Percentiles rank a stretch among this genome's conserved stretches.
Conservation (phyloP, 2,329 filamentous ascomycete species). For the Diaporthe aspalathi region DNA sequence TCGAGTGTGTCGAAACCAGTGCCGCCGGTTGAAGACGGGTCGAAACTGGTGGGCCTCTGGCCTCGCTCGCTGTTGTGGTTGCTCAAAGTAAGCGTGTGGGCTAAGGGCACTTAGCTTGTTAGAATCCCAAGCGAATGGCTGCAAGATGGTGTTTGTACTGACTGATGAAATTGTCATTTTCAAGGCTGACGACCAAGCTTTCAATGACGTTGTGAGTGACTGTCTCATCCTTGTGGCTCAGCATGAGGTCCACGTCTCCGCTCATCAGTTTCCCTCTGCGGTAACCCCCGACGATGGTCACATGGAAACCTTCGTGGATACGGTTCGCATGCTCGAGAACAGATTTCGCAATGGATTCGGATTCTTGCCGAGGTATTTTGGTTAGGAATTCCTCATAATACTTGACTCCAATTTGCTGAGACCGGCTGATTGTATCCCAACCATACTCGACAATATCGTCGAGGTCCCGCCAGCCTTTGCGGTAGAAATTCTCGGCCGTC, state of each 20-base stretch:
- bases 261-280: constrained; percentile 78
- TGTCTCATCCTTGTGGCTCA: constrained; percentile 80
- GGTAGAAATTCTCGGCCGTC: constrained; percentile 85
- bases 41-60: constrained; percentile 70
- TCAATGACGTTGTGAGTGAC: constrained; percentile 78
- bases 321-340: constrained; percentile 75
- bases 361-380: constrained; percentile 79
- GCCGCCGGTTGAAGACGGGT: constrained; percentile 52
- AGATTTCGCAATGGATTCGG: constrained; percentile 73
- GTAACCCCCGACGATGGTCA: constrained; percentile 81
- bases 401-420: constrained; percentile 94
- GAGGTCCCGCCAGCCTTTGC: constrained; percentile 81
- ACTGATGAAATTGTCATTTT: constrained; percentile 75
- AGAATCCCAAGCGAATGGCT: neutral
- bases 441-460: constrained; percentile 88
- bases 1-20: constrained; percentile 88
- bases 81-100: constrained; percentile 81
- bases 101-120: neutral
- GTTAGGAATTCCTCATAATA: constrained; percentile 87
- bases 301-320: constrained; percentile 66
- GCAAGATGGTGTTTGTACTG: neutral
- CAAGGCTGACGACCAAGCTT: constrained; percentile 77
- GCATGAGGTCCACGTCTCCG: constrained; percentile 87
- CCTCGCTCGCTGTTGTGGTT: constrained; percentile 77
- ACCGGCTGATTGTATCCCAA: constrained; percentile 79